Percentiles rank a stretch among this genome's conserved stretches.
These are phyloP conservation scores for Amoebophrya sp. DNA, from an alignment of 169 alveolate genomes.

Conservation along the genomic window DNA sequence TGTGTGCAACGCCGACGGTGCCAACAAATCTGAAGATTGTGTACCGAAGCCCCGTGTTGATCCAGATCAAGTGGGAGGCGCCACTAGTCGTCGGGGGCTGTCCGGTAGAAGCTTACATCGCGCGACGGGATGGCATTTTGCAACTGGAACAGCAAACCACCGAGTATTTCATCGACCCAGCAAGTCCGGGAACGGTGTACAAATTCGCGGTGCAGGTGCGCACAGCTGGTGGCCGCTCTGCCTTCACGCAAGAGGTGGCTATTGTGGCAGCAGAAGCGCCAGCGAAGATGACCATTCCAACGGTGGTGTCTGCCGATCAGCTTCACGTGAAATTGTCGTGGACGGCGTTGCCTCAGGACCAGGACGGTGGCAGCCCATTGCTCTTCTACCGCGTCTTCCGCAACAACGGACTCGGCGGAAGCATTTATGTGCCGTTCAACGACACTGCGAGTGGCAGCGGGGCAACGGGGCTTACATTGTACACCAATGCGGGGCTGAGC, in stretches of 20 bases:
- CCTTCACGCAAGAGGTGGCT: neutral
- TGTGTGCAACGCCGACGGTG: neutral
- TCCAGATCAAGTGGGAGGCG: neutral
- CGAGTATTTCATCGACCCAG: slow-evolving; percentile 26
- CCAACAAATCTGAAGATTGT: neutral
- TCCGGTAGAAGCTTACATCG: neutral
- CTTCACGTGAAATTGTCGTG: neutral
- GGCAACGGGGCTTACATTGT: slow-evolving; percentile 10
- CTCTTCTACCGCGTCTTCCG: slow-evolving; percentile 28
- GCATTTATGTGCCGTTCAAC: neutral
- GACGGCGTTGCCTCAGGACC: neutral
- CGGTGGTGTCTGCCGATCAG: neutral
- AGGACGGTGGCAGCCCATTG: neutral
- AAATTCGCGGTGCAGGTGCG: slow-evolving; percentile 5
- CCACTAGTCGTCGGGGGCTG: slow-evolving; percentile 31
- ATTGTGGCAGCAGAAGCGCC: slow-evolving; percentile 11
- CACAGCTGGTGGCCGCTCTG: neutral
- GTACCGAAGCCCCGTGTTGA: neutral
- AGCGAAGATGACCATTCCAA: neutral
- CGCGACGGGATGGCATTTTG: neutral
- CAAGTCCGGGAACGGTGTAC: neutral
- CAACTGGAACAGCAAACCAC: neutral
- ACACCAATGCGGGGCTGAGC: neutral
- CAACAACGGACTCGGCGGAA: slow-evolving; percentile 32
- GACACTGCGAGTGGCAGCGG: neutral